Evolutionary conservation across 176 grass and related monocot genomes (phyloP), one percentile per base, ranked within the genome.

Genomic region (Carex littledalei): DNA sequence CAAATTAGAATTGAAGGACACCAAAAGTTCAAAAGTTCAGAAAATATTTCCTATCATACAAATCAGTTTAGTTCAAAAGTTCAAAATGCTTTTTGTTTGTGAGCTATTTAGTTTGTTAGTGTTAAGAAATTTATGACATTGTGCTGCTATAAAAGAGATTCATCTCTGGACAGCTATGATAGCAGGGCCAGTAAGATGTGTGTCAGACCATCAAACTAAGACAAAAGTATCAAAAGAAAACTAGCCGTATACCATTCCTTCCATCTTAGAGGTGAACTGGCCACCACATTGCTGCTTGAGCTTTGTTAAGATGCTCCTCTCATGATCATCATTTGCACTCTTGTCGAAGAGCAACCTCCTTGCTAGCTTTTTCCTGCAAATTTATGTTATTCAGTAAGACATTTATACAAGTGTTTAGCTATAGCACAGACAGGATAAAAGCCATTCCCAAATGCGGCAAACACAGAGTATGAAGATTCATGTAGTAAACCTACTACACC

Each of bases 231-330:
- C 63, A 18, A 67, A n/a, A 75, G 72, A 79, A 82, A 63, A 75
- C 4, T 41, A 49, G 15, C 56, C 20, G 5, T 69, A 18, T 34
- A 90, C 93, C 97, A 99, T 99, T 69, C 97, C 97, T 81, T 97
- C 94, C 94, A 97, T 97, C 89, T 97, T 97, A 8, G 92, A 99
- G 59, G 97, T 99, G 86, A 99, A 99, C 32, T 99, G 97, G 1
- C 97, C 97, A 4, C 97, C 93, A 0, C 93, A 99, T 82, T 96
- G 97, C 60, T 99, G 97, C 84, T 99, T 99, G n/a, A 99, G 90
- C 84, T 96, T 99, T 86, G 97, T 96, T 78, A 99, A 88, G 56
- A 99, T 99, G 37, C 97, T 99, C 69, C 97, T 89, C 88, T 99
- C 97, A 86, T 99, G 97, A 52, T 99, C 97, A 87, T 99, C 93